Evolutionary conservation across 192 early-diverging fungal species (phyloP), one percentile per base, ranked within the genome.

Genomic region (Backusella psychrophila): DNA sequence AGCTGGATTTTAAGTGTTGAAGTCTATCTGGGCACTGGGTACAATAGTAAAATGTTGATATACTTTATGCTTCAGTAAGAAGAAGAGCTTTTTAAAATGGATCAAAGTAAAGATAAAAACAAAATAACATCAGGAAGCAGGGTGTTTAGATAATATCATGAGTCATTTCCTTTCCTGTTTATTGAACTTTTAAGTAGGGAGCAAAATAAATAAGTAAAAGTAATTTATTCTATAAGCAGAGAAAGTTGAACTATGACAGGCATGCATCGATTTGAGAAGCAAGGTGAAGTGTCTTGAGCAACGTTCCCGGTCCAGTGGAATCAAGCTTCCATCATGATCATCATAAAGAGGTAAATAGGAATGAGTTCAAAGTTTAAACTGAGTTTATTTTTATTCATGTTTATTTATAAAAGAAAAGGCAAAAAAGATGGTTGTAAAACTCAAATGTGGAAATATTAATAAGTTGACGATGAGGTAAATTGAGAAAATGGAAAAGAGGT

Each of bases 71-170:
- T 98, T 72, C 91, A 96, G 74, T 91, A 98, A 82, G 96, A 98
- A 84, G 93, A 97, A 83, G 95, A 98, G 79, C 85, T 97, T 44
- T 96, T 98, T 72, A 93, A 92, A 74, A 97, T 69, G 96, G 97
- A 80, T 86, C 90, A 46, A 94, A 90, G 71, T 94, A 98, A 82
- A 93, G 94, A 73, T 85, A 91, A 76, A 86, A 91, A 80, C 29
- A 87, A 86, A 69, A 83, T 17, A 39, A 3, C 38, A 39, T 11
- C 38, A 39, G 88, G 34, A 80, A 83, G 67, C 85, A 83, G 4
- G 77, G 84, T 69, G 17, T 44, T 44, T 44, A 44, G 3, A 85
- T 86, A 79, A 85, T 39, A 39, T 39, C 38, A 86, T 38, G 87
- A 81, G 49, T 87, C 90, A 78, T 46, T 72, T 1, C 53, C 14